phyloP scores from a whole-genome alignment of 768 basidiomycete genomes.

The Amanita pallidorosea region DNA sequence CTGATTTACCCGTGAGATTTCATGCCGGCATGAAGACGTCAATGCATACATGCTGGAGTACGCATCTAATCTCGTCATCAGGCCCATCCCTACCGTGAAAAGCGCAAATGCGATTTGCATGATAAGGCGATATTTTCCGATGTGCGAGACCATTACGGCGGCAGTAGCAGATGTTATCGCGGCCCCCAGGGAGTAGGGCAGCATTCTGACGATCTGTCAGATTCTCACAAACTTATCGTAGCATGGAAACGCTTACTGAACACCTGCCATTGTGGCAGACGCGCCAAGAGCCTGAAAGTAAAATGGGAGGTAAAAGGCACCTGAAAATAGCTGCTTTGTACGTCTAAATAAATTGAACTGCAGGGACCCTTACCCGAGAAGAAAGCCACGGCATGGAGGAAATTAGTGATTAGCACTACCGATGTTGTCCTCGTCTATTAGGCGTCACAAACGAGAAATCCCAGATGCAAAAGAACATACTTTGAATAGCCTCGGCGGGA shows the following conservation, averaged over 20 bases:
- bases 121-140: conserved; percentile 45
- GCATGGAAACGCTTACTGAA: conserved; percentile 34
- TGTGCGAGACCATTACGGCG: conserved; percentile 47
- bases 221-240: background rate
- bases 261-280: conserved; percentile 59
- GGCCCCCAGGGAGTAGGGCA: conserved; percentile 58
- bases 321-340: conserved; percentile 12
- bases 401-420: conserved; percentile 42
- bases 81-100: conserved; percentile 55
- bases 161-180: conserved; percentile 42
- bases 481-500: conserved; percentile 69
- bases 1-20: conserved; percentile 21
- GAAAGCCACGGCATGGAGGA: conserved; percentile 58
- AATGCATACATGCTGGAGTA: conserved; percentile 37
- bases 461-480: conserved; percentile 18
- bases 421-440: conserved; percentile 61
- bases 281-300: conserved; percentile 75
- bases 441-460: background rate
- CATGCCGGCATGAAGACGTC: background rate
- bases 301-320: conserved; percentile 60
- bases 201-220: conserved; percentile 37
- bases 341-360: background rate
- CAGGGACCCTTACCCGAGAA: conserved; percentile 30
- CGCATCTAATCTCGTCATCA: conserved; percentile 61
- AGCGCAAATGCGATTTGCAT: conserved; percentile 53